These are phyloP conservation scores for Boehmeria nivea DNA, from an alignment of 306 rosid species.

Conservation along the genomic window DNA sequence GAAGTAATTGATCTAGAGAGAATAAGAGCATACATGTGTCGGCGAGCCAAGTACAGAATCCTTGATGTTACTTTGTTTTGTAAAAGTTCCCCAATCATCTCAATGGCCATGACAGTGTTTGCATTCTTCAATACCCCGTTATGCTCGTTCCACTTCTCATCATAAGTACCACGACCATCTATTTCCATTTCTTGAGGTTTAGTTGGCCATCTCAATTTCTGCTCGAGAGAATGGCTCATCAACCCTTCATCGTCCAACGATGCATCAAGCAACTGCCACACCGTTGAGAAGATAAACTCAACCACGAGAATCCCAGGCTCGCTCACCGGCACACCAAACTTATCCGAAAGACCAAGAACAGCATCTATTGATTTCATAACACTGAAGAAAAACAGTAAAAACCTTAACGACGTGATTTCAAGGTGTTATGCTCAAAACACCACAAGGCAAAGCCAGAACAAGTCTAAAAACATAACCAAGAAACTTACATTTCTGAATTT, in stretches of 20 bases:
- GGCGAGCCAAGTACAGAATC: conserved; percentile 70
- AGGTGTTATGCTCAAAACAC: too few species aligned
- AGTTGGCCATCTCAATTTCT: conserved; percentile 62
- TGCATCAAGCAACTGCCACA: conserved; percentile 91
- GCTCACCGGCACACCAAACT: conserved; percentile 52
- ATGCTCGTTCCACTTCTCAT: conserved; percentile 47
- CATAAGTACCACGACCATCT: conserved; percentile 42
- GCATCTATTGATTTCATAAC: conserved; percentile 70
- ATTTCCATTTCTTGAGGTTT: conserved; percentile 72
- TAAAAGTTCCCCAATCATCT: conserved; percentile 75
- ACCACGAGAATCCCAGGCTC: conserved; percentile 88
- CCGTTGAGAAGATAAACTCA: conserved; percentile 70
- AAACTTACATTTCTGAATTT: conserved; percentile 55
- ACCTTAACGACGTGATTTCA: neutral
- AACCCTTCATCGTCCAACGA: conserved; percentile 83
- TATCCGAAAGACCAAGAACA: conserved; percentile 64
- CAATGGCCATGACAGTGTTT: conserved; percentile 66
- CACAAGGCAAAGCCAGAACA: too few species aligned
- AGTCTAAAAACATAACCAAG: neutral
- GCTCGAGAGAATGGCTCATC: conserved; percentile 51
- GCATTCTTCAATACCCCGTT: conserved; percentile 48
- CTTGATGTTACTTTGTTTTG: conserved; percentile 55
- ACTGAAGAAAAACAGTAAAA: conserved; percentile 34
- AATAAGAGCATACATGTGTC: conserved; percentile 55
- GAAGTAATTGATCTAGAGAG: neutral